These are phyloP conservation scores for Grosmannia serpens DNA, from an alignment of 2,329 filamentous ascomycete species.

Conservation along the genomic window DNA sequence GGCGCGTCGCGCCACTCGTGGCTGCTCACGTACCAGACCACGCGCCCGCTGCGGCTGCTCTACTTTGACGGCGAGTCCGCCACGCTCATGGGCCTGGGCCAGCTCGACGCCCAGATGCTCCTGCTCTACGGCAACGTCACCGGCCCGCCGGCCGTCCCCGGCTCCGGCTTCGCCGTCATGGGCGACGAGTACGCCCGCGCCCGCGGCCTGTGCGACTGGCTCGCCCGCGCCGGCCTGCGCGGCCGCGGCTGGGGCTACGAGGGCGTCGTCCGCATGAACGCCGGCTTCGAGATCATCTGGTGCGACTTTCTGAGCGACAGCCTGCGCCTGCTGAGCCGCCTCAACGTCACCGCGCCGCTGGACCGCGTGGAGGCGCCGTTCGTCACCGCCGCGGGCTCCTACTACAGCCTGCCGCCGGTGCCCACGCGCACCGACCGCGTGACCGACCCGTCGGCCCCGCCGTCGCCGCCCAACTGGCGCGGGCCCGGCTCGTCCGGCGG, in stretches of 20 bases:
- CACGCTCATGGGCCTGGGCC: constrained; percentile 32
- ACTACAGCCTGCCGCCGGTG: constrained; percentile 24
- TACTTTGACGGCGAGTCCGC: constrained; percentile 41
- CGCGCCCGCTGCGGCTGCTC: constrained; percentile 26
- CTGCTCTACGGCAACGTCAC: constrained; percentile 34
- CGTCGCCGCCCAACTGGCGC: constrained; percentile 26
- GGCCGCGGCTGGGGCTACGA: constrained; percentile 36
- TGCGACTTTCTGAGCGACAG: constrained; percentile 35
- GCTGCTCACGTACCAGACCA: constrained; percentile 37
- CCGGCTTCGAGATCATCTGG: constrained; percentile 41
- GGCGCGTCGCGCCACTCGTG: constrained; percentile 29
- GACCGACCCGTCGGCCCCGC: constrained; percentile 21
- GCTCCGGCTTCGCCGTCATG: constrained; percentile 19
- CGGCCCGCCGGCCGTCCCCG: constrained; percentile 17
- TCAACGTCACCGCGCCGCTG: constrained; percentile 35
- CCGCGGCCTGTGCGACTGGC: constrained; percentile 33
- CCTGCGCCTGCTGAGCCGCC: constrained; percentile 27
- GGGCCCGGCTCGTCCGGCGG: constrained; percentile 5
- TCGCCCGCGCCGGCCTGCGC: constrained; percentile 25
- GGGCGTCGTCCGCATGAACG: constrained; percentile 38
- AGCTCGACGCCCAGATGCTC: constrained; percentile 37
- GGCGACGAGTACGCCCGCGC: constrained; percentile 36
- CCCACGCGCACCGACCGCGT: constrained; percentile 25
- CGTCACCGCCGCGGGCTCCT: no score
- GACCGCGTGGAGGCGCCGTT: constrained; percentile 14